These are phyloP conservation scores for Mariannaea elegans DNA, from an alignment of 2,329 filamentous ascomycete genomes.

Conservation along the genomic window DNA sequence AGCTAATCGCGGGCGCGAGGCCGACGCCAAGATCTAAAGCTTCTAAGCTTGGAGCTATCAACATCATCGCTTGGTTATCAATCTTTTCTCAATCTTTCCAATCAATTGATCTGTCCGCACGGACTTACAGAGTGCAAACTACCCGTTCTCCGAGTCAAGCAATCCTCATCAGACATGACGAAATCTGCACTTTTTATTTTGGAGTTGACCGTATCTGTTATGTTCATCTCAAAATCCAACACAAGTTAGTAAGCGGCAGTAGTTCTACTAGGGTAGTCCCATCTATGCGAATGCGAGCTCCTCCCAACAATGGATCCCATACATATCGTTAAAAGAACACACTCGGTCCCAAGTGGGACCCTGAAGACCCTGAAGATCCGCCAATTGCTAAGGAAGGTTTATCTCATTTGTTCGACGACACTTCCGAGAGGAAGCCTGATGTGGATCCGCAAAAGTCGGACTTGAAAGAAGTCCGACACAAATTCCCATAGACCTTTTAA, in stretches of 20 bases:
- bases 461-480: slow-evolving; percentile 7
- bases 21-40: not conserved
- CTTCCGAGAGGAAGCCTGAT: not conserved
- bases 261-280: too few relatives aligned
- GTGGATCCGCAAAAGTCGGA: not conserved
- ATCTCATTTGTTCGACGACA: slow-evolving; percentile 9
- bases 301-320: too few relatives aligned
- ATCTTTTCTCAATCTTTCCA: not conserved
- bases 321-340: slow-evolving; percentile 2
- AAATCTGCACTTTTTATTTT: not conserved
- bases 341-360: not conserved
- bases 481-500: slow-evolving; percentile 1
- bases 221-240: not conserved
- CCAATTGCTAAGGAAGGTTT: not conserved
- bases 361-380: not conserved
- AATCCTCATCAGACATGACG: slow-evolving; percentile 1
- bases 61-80: too few relatives aligned
- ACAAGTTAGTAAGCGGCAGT: slow-evolving; percentile 16
- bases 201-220: not conserved
- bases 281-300: not conserved
- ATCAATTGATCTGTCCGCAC: not conserved
- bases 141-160: not conserved
- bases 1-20: not conserved
- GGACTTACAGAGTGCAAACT: not conserved
- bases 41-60: not conserved